These are phyloP conservation scores for Triangularia setosa DNA, from an alignment of 2,329 filamentous ascomycete species.

Conservation along the genomic window DNA sequence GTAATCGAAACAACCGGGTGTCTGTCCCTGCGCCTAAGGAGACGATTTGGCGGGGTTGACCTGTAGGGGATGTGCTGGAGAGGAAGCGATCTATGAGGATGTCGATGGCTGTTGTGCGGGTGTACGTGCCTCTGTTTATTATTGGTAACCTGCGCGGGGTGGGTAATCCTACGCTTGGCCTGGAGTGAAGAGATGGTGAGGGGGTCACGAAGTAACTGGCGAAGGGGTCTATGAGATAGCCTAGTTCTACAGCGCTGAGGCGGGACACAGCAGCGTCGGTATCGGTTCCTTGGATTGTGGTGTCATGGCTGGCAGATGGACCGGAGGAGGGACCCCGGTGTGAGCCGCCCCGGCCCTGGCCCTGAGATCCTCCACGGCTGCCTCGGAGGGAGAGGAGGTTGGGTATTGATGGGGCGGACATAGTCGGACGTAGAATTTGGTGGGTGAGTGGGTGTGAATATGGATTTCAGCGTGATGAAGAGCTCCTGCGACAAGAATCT, in stretches of 20 bases:
- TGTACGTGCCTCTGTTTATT: constrained; percentile 95
- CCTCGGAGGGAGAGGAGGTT: constrained; percentile 63
- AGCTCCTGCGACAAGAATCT: background rate
- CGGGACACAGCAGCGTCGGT: constrained; percentile 85
- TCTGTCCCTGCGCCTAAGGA: constrained; percentile 93
- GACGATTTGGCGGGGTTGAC: constrained; percentile 66
- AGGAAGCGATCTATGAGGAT: constrained; percentile 71
- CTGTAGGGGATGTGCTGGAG: constrained; percentile 28
- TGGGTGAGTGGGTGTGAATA: background rate
- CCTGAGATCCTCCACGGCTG: constrained; percentile 29
- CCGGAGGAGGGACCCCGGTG: constrained; percentile 34
- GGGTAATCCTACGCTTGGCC: constrained; percentile 39
- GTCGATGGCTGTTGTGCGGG: constrained; percentile 81
- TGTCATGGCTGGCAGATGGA: constrained; percentile 53
- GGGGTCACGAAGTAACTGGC: constrained; percentile 63
- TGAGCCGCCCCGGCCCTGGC: constrained; percentile 21
- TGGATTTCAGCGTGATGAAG: too few species aligned
- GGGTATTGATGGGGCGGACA: constrained; percentile 65
- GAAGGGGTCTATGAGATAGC: constrained; percentile 81
- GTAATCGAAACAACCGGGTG: constrained; percentile 77
- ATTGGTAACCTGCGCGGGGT: constrained; percentile 68
- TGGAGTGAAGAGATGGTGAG: constrained; percentile 12
- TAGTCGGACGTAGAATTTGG: constrained; percentile 1
- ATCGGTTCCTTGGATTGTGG: constrained; percentile 82
- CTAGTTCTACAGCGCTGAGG: constrained; percentile 79